phyloP scores from a whole-genome alignment of 164 flowering plant species.

The Warburgia ugandensis region DNA sequence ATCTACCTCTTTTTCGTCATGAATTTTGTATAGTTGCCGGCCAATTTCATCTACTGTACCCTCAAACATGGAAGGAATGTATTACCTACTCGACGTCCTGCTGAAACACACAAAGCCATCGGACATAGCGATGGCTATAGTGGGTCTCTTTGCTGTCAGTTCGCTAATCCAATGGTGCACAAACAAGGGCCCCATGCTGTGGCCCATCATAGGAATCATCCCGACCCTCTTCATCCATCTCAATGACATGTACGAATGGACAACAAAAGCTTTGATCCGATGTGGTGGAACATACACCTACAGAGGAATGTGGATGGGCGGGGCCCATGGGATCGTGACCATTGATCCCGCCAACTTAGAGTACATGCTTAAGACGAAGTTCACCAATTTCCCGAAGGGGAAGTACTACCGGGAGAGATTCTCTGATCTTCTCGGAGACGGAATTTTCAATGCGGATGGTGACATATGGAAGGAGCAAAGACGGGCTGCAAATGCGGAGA shows the following conservation, averaged over 20 bases:
- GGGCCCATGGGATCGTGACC: slow-evolving; percentile 40
- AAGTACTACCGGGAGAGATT: slow-evolving; percentile 48
- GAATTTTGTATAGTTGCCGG: too few species aligned
- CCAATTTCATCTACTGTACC: too few species aligned
- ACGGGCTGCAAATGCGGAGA: slow-evolving; percentile 39
- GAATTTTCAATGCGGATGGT: slow-evolving; percentile 72
- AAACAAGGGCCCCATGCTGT: slow-evolving; percentile 54
- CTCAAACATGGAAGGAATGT: too few species aligned
- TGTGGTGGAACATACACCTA: slow-evolving; percentile 41
- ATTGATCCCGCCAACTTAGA: slow-evolving; percentile 53
- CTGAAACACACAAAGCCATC: slow-evolving; percentile 13
- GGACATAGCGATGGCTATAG: slow-evolving; percentile 32
- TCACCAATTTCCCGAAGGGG: slow-evolving; percentile 79
- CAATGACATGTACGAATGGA: slow-evolving; percentile 33
- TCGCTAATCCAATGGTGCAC: slow-evolving; percentile 27
- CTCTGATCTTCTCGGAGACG: slow-evolving; percentile 57
- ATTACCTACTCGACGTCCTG: slow-evolving; percentile 5
- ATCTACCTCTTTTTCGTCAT: too few species aligned
- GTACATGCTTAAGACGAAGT: slow-evolving; percentile 64
- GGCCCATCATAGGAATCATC: slow-evolving; percentile 62
- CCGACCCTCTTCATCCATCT: slow-evolving; percentile 36
- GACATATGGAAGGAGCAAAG: slow-evolving; percentile 58
- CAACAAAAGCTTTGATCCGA: slow-evolving; percentile 23
- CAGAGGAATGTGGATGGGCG: slow-evolving; percentile 43
- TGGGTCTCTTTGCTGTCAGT: slow-evolving; percentile 40